Conservation (phyloP, 1,139 yeast genomes). For the Kodamaea suecica region DNA sequence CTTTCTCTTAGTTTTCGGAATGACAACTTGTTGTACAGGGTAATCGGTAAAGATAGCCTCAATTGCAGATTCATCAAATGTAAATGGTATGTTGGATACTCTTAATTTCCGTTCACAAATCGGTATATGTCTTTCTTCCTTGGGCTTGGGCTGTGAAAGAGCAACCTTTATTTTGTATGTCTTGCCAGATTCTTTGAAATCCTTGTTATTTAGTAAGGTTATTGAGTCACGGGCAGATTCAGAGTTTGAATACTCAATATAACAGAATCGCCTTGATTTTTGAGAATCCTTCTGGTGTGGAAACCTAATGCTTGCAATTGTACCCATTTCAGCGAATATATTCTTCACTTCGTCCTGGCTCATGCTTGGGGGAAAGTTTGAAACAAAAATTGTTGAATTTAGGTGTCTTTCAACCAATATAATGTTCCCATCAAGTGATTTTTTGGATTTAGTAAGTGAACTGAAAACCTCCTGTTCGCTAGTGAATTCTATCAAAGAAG, state of each 20-base stretch:
- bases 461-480: constrained; percentile 49
- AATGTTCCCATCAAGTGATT: constrained; percentile 39
- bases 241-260: constrained; percentile 54
- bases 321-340: constrained; percentile 47
- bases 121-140: constrained; percentile 36
- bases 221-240: constrained; percentile 51
- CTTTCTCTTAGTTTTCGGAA: constrained; percentile 35
- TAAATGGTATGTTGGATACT: constrained; percentile 50
- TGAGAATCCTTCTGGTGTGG: constrained; percentile 61
- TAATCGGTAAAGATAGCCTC: constrained; percentile 21
- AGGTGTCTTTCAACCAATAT: constrained; percentile 46
- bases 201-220: constrained; percentile 36
- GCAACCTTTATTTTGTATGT: constrained; percentile 48
- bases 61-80: constrained; percentile 25
- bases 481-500: constrained; percentile 57
- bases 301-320: constrained; percentile 54
- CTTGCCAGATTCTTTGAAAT: constrained; percentile 19
- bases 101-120: constrained; percentile 55
- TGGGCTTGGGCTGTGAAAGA: constrained; percentile 51
- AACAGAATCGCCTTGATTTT: constrained; percentile 65
- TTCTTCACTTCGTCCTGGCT: constrained; percentile 37
- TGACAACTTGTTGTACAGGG: constrained; percentile 43
- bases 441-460: constrained; percentile 60
- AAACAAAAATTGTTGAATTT: constrained; percentile 58
- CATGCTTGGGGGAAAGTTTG: constrained; percentile 67